Evolutionary conservation across 306 rosid genomes (phyloP).

Genomic region (Fragaria iinumae): DNA sequence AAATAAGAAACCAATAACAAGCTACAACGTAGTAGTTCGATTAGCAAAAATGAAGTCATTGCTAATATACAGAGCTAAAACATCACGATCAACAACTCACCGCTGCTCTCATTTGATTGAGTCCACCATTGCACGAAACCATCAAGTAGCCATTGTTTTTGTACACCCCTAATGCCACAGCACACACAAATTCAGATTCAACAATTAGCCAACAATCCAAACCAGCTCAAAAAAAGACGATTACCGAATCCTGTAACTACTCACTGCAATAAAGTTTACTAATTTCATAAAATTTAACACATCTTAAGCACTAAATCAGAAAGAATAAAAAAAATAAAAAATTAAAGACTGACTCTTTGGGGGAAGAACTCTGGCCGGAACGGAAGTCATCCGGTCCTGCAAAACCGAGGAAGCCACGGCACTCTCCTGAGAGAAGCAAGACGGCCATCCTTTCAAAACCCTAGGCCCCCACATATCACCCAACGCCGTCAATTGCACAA

Average conservation of each 20-base stretch:
- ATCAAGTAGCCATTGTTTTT: constrained; percentile 90
- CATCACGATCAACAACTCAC: constrained; percentile 47
- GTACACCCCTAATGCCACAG: constrained; percentile 59
- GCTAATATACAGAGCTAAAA: neutral
- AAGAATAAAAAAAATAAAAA: neutral
- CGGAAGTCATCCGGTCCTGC: constrained; percentile 36
- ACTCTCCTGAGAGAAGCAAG: constrained; percentile 76
- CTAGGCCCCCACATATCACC: constrained; percentile 97
- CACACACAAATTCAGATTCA: constrained; percentile 7
- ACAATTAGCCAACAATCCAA: neutral
- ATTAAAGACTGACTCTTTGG: constrained; percentile 74
- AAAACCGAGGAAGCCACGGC: constrained; percentile 38
- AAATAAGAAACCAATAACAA: constrained; percentile 1
- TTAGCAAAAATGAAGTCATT: neutral
- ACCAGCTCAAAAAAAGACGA: no score
- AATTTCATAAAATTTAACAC: neutral
- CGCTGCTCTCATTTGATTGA: constrained; percentile 99
- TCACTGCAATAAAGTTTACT: neutral
- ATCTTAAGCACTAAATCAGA: neutral
- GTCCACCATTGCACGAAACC: constrained; percentile 97
- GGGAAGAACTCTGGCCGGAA: constrained; percentile 62
- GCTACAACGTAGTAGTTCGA: neutral
- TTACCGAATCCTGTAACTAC: no score
- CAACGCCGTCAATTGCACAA: constrained; percentile 83
- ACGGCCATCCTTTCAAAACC: constrained; percentile 98